Conservation (phyloP, 208 protist species). For the Herpetomonas samuelpessoai region DNA sequence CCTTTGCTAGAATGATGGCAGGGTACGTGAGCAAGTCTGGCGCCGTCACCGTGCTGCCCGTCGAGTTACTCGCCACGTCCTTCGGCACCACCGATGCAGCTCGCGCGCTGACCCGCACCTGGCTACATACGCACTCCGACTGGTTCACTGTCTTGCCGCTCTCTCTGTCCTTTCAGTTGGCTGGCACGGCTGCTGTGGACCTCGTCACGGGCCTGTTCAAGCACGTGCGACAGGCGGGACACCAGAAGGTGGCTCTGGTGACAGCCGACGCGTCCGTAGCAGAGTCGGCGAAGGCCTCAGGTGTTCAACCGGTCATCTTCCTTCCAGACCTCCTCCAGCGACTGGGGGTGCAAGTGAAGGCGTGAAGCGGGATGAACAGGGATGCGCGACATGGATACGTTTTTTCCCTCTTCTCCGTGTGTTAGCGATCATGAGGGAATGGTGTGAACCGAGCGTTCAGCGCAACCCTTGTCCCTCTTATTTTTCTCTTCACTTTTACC, state of each 20-base stretch:
- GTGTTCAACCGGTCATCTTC: constrained; percentile 50
- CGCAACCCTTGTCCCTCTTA: too few species aligned
- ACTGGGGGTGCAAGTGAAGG: constrained; percentile 16
- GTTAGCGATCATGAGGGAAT: too few species aligned
- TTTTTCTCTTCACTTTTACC: too few species aligned
- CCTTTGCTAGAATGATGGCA: constrained; percentile 80
- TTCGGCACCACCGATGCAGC: constrained; percentile 16
- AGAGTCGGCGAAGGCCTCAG: constrained; percentile 23
- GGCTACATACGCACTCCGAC: constrained; percentile 24
- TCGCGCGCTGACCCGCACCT: constrained; percentile 31
- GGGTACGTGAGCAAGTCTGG: constrained; percentile 56
- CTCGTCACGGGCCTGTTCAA: constrained; percentile 42
- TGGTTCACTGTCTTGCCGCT: constrained; percentile 67
- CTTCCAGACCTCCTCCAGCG: constrained; percentile 26
- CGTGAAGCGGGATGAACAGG: too few species aligned
- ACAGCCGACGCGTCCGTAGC: constrained; percentile 30
- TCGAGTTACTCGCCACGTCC: constrained; percentile 32
- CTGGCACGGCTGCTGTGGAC: constrained; percentile 6
- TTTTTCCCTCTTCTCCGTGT: too few species aligned
- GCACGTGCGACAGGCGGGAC: constrained; percentile 23
- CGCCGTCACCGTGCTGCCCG: constrained; percentile 47
- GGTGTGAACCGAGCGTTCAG: too few species aligned
- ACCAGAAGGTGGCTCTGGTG: constrained; percentile 58
- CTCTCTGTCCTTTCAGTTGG: constrained; percentile 54
- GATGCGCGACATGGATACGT: too few species aligned